phyloP scores from a whole-genome alignment of 2,329 filamentous ascomycete species.

The Clarireedia monteithiana region DNA sequence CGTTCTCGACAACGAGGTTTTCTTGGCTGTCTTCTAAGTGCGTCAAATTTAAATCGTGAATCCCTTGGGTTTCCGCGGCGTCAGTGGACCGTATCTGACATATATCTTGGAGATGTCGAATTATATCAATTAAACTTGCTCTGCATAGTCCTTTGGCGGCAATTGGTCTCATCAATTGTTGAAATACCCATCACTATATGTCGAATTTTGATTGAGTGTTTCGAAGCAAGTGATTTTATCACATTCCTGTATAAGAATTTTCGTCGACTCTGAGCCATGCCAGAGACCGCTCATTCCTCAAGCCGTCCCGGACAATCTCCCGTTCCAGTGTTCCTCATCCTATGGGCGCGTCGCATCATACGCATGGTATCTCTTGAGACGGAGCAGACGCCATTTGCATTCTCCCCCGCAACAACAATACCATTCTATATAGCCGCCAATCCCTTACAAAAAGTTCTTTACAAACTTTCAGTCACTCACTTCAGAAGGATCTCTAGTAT shows the following conservation, averaged over 20 bases:
- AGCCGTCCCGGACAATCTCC: background rate
- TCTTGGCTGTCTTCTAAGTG: too few species aligned
- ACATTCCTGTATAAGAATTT: conserved; percentile 4
- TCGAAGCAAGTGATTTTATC: background rate
- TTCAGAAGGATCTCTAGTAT: conserved; percentile 2
- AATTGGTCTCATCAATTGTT: background rate
- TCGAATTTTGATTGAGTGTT: background rate
- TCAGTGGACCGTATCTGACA: too few species aligned
- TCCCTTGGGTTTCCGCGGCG: too few species aligned
- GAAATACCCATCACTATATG: background rate
- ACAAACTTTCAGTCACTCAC: background rate
- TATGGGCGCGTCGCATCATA: background rate
- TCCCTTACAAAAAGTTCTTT: background rate
- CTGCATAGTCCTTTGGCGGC: background rate
- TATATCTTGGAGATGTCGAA: too few species aligned
- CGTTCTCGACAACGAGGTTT: too few species aligned
- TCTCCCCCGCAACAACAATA: conserved; percentile 1
- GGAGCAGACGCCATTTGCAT: conserved; percentile 2
- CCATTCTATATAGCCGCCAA: conserved; percentile 4
- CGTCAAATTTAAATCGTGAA: too few species aligned
- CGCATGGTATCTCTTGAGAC: background rate
- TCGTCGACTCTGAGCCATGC: background rate
- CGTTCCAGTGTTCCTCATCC: background rate
- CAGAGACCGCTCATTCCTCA: background rate
- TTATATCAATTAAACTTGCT: too few species aligned